Base-by-base conservation (phyloP, 116 monocot genomes). In the Trichopus zeylanicus region DNA sequence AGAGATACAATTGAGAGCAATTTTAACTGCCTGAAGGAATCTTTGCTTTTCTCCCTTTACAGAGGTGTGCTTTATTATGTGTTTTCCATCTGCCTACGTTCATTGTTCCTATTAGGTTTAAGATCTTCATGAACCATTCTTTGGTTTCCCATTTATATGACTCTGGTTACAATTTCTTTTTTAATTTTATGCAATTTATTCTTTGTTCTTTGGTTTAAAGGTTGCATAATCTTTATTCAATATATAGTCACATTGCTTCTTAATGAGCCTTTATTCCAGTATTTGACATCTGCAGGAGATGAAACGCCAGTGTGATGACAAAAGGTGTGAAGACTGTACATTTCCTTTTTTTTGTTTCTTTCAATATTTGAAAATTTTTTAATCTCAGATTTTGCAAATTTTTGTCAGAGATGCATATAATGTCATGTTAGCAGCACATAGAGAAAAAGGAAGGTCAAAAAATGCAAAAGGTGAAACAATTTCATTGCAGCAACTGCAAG, bases 261-360 rank as follows among this genome's bases (percentile, higher is more conserved):
- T 65, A 31, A 47, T 53, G 10, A 18, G 21, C 18, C 65, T 33
- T 66, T n/a, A n/a, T n/a, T n/a, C n/a, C n/a, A n/a, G n/a, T n/a
- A 13, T 76, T 34, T 66, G 33, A 21, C 39, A 26, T 55, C n/a
- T 80, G 77, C 80, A 88, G 88, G 88, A 74, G 64, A 88, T 88
- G 88, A 88, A 88, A 66, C 71, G 49, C 3, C 76, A 80, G 27
- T 88, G 83, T 59, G 88, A 88, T 72, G 80, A 74, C 18, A 88
- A 80, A 77, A 77, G 77, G 88, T 88, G 61, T 25, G 23, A 25
- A 15, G 34, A 1, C 26, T 34, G 1, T 28, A 26, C 26, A 7
- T n/a, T n/a, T 13, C 19, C 19, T 32, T 31, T 6, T 32, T 11
- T 10, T 31, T 20, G 32, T 61, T 5, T 59, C 47, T 23, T 27